Evolutionary conservation across 208 protist genomes (phyloP).

Genomic region (Dictyostelium gargantuum): DNA sequence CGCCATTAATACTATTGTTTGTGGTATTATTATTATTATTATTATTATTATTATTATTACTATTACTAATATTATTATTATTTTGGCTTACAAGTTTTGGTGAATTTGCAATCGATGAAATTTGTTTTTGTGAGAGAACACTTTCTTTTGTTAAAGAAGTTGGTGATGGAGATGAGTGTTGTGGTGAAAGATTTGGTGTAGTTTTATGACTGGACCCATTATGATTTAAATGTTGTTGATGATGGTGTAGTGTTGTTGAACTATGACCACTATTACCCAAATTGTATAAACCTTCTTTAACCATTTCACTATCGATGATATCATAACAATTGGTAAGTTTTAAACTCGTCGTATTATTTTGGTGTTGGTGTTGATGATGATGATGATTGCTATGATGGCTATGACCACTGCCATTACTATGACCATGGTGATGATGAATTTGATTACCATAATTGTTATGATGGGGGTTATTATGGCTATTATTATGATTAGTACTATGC

Average conservation of each 20-base stretch:
- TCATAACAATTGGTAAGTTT: conserved; percentile 56
- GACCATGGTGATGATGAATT: neutral
- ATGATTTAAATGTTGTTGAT: neutral
- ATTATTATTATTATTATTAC: neutral
- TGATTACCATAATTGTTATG: neutral
- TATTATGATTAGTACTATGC: neutral
- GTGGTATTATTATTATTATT: neutral
- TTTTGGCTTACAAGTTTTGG: neutral
- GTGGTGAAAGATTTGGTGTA: neutral
- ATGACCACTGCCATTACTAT: no score
- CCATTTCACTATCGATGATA: conserved; percentile 33
- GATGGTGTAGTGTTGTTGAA: neutral
- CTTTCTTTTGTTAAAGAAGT: neutral
- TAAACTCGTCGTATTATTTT: neutral
- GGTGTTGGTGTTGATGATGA: neutral
- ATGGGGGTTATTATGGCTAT: neutral
- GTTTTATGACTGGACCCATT: neutral
- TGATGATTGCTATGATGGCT: no score
- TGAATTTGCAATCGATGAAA: neutral
- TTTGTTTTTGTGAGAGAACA: neutral
- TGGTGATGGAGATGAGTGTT: neutral
- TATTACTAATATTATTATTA: neutral
- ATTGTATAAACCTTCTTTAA: neutral
- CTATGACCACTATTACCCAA: neutral
- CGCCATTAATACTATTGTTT: no score